Conservation (phyloP, 306 rosid genomes). For the Hippophae tibetana region DNA sequence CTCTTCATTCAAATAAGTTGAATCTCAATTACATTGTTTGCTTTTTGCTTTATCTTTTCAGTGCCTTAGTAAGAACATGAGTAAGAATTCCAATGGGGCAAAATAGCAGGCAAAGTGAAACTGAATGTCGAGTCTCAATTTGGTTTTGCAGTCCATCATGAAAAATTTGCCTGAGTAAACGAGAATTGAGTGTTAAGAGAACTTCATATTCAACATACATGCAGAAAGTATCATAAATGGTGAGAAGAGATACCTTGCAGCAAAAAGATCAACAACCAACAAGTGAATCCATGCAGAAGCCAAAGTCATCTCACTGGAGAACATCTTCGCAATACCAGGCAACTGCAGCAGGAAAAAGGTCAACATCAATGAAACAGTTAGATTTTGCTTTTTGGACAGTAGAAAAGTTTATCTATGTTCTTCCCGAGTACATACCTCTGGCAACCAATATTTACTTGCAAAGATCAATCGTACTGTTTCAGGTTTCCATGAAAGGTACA, state of each 20-base stretch:
- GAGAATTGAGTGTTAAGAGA: constrained; percentile 7
- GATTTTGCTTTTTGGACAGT: background rate
- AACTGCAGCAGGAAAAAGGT: constrained; percentile 41
- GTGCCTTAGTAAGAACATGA: constrained; percentile 70
- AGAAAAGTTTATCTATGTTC: constrained; percentile 9
- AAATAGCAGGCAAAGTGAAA: constrained; percentile 72
- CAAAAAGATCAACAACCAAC: constrained; percentile 82
- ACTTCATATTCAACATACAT: background rate
- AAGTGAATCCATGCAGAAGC: constrained; percentile 99
- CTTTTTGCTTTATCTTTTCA: constrained; percentile 20
- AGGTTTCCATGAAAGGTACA: constrained; percentile 90
- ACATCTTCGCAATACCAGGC: constrained; percentile 71
- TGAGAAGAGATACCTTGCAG: constrained; percentile 61
- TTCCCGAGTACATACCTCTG: constrained; percentile 54
- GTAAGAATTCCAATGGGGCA: constrained; percentile 84
- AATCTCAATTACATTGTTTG: constrained; percentile 14
- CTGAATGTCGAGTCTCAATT: constrained; percentile 79
- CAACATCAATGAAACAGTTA: background rate
- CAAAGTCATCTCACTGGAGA: constrained; percentile 76
- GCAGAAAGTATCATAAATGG: background rate
- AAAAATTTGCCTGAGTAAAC: constrained; percentile 59
- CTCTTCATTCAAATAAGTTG: constrained; percentile 11
- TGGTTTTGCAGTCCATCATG: constrained; percentile 61
- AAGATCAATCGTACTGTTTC: constrained; percentile 59
- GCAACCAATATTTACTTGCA: constrained; percentile 77